These are phyloP conservation scores for Citrus sp. DNA, from an alignment of 345 rosid species.

Conservation along the genomic window DNA sequence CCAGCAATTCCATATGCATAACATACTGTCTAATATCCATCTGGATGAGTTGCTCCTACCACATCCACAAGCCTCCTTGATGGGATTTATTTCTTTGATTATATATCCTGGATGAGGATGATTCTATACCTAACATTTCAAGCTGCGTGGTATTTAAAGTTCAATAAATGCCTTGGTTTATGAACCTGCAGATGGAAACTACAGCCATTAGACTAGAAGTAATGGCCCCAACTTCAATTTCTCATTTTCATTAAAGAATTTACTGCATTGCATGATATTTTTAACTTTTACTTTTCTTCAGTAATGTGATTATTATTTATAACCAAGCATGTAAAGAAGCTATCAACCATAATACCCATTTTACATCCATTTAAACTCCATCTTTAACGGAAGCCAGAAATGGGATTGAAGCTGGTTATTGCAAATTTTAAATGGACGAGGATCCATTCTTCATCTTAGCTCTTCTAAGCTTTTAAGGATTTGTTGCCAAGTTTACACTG, in stretches of 20 bases:
- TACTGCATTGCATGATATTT: background rate
- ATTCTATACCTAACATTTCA: background rate
- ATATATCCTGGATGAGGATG: constrained; percentile 4
- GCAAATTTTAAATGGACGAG: background rate
- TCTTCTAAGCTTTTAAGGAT: background rate
- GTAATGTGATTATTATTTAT: background rate
- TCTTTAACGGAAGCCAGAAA: background rate
- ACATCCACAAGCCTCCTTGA: background rate
- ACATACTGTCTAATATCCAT: background rate
- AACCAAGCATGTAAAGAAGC: background rate
- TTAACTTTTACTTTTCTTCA: background rate
- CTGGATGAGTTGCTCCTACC: background rate
- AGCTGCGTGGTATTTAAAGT: background rate
- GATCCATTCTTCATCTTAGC: background rate
- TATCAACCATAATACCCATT: background rate
- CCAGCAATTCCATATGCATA: background rate
- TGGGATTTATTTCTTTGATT: background rate
- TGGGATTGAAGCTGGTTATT: background rate
- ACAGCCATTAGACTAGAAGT: background rate
- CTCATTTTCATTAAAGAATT: background rate
- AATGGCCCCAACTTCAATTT: constrained; percentile 5
- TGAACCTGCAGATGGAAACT: background rate
- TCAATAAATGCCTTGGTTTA: constrained; percentile 13
- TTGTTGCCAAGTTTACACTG: background rate
- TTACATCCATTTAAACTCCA: background rate